phyloP scores from a whole-genome alignment of 257 asterid species.

The Sherardia arvensis region DNA sequence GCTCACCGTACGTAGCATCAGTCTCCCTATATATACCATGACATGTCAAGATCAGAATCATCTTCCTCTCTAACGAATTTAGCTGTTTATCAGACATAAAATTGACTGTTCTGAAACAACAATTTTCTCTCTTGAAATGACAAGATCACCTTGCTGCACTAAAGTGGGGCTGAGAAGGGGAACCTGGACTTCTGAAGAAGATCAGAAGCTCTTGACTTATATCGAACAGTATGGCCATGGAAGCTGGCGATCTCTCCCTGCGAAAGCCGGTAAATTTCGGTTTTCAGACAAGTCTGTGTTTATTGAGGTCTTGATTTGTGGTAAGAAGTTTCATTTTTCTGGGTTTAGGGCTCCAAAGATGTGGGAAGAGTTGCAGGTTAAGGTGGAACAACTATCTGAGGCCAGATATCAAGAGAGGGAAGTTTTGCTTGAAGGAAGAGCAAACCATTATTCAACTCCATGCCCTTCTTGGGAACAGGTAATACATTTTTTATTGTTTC shows the following conservation, averaged over 20 bases:
- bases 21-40: not conserved
- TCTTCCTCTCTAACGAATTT: not conserved
- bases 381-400: slow-evolving; percentile 26
- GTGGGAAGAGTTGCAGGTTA: slow-evolving; percentile 29
- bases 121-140: slow-evolving; percentile 5
- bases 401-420: slow-evolving; percentile 23
- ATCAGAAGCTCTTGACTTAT: slow-evolving; percentile 18
- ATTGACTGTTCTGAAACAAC: not conserved
- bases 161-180: slow-evolving; percentile 27
- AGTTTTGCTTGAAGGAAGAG: slow-evolving; percentile 21
- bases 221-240: slow-evolving; percentile 20
- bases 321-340: too few relatives aligned
- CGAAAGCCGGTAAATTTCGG: slow-evolving; percentile 20
- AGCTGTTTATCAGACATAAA: not conserved
- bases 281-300: not conserved
- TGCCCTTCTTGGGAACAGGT: slow-evolving; percentile 32
- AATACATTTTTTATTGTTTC: not conserved
- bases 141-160: slow-evolving; percentile 15
- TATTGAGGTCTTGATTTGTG: too few relatives aligned
- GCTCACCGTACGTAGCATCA: not conserved
- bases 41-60: not conserved
- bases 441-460: slow-evolving; percentile 29
- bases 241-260: slow-evolving; percentile 25
- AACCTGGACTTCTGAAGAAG: slow-evolving; percentile 29
- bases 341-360: slow-evolving; percentile 9